These are phyloP conservation scores for Streptanthus diversifolius DNA, from an alignment of 345 rosid species.

Conservation along the genomic window DNA sequence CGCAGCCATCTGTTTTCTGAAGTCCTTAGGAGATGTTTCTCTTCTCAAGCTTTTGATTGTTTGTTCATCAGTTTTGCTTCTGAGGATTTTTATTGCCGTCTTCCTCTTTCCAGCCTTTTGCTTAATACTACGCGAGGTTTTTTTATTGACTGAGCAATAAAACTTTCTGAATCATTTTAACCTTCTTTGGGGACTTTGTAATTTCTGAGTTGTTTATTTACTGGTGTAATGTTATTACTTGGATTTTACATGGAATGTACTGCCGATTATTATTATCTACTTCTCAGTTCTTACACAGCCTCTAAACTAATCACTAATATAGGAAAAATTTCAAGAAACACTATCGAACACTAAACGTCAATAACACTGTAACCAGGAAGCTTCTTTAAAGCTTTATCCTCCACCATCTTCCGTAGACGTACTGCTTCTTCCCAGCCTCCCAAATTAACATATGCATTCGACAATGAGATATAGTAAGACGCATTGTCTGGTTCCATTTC, in stretches of 20 bases:
- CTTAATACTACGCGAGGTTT: background rate
- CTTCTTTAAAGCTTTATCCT: conserved; percentile 38
- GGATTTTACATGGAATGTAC: background rate
- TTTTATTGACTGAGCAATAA: conserved; percentile 12
- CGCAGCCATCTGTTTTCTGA: conserved; percentile 1
- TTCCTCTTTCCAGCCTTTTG: background rate
- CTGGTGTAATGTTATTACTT: background rate
- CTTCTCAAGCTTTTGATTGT: conserved; percentile 7
- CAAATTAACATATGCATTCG: conserved; percentile 43
- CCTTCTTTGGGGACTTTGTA: background rate
- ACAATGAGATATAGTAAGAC: conserved; percentile 43
- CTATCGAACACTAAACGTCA: conserved; percentile 22
- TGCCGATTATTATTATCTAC: background rate
- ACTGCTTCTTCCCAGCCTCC: conserved; percentile 57
- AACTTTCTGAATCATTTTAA: conserved; percentile 4
- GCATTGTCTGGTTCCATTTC: conserved; percentile 56
- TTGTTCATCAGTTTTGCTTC: conserved; percentile 34
- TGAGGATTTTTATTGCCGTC: background rate
- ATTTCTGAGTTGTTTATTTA: background rate
- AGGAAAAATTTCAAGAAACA: background rate
- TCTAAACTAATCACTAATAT: background rate
- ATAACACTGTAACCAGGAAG: conserved; percentile 45
- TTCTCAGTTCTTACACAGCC: background rate
- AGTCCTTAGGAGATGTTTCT: conserved; percentile 11
- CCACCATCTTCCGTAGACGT: conserved; percentile 36